Conservation (phyloP, 2,329 filamentous ascomycete species). For the Colletotrichum higginsianum region DNA sequence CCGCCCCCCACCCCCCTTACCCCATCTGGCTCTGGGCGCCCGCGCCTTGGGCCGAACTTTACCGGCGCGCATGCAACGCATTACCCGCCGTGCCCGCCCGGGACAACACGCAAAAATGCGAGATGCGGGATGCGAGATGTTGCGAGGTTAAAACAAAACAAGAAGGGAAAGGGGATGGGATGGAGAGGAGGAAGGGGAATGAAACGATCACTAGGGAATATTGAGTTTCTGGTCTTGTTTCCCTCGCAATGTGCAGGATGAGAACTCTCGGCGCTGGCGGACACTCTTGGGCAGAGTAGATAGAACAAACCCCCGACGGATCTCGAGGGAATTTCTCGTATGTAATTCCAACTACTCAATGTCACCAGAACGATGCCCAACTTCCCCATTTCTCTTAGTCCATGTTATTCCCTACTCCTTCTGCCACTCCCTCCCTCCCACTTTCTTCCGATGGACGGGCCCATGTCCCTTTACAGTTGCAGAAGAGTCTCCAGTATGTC, state of each 20-base stretch:
- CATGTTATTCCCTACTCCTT: not conserved
- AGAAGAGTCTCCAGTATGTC: constrained; percentile 13
- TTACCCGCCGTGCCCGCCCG: constrained; percentile 8
- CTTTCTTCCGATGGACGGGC: constrained; percentile 19
- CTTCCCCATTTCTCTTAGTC: constrained; percentile 6
- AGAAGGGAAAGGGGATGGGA: no score
- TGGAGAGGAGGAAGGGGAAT: no score
- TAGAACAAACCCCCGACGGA: not conserved
- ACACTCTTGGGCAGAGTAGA: not conserved
- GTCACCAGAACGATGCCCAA: not conserved
- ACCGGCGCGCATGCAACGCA: constrained; percentile 31
- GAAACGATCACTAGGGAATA: not conserved
- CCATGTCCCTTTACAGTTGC: constrained; percentile 22
- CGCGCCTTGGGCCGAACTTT: constrained; percentile 38
- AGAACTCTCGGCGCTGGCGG: not conserved
- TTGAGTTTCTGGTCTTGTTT: not conserved
- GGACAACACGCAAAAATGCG: not conserved
- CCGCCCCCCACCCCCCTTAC: not conserved
- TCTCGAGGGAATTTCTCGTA: not conserved
- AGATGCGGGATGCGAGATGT: not conserved
- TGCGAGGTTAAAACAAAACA: constrained; percentile 1
- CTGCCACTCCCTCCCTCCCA: constrained; percentile 2
- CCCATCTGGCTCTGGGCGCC: not conserved
- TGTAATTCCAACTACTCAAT: not conserved
- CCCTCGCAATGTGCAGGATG: not conserved